Conservation (phyloP, 1,139 yeast genomes). For the Magnusiomyces magnusii region DNA sequence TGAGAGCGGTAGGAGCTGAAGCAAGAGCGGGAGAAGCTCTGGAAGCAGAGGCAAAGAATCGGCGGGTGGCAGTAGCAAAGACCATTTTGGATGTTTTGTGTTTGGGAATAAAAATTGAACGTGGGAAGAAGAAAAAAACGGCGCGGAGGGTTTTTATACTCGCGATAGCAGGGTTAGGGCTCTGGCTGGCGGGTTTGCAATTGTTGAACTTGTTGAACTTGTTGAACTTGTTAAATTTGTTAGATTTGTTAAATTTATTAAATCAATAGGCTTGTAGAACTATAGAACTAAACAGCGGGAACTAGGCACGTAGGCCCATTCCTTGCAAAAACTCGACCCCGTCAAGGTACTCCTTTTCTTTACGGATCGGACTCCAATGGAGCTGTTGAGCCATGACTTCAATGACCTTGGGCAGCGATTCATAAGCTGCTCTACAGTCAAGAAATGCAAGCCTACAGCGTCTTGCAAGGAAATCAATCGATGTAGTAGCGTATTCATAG, state of each 20-base stretch:
- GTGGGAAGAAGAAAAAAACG: background rate
- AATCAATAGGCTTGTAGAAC: too few relatives aligned
- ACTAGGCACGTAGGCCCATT: slow-evolving; percentile 32
- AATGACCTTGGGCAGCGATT: slow-evolving; percentile 77
- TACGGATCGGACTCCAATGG: slow-evolving; percentile 59
- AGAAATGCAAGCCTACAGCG: slow-evolving; percentile 90
- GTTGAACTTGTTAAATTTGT: too few relatives aligned
- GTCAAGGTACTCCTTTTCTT: slow-evolving; percentile 43
- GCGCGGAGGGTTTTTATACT: too few relatives aligned
- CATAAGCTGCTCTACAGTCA: slow-evolving; percentile 77
- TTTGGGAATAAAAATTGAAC: background rate
- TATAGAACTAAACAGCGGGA: too few relatives aligned
- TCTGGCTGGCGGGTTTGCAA: too few relatives aligned
- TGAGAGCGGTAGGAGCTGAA: slow-evolving; percentile 8
- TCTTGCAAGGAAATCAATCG: slow-evolving; percentile 85
- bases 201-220: too few relatives aligned
- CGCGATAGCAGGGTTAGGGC: background rate
- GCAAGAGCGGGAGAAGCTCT: background rate
- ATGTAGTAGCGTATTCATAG: slow-evolving; percentile 82
- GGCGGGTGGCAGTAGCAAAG: slow-evolving; percentile 8
- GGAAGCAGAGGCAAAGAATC: slow-evolving; percentile 4
- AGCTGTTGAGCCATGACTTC: slow-evolving; percentile 77
- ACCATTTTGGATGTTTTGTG: slow-evolving; percentile 7
- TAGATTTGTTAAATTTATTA: too few relatives aligned
- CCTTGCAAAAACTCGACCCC: slow-evolving; percentile 34